Conservation (phyloP, 257 asterid genomes). For the Salvia hispanica region DNA sequence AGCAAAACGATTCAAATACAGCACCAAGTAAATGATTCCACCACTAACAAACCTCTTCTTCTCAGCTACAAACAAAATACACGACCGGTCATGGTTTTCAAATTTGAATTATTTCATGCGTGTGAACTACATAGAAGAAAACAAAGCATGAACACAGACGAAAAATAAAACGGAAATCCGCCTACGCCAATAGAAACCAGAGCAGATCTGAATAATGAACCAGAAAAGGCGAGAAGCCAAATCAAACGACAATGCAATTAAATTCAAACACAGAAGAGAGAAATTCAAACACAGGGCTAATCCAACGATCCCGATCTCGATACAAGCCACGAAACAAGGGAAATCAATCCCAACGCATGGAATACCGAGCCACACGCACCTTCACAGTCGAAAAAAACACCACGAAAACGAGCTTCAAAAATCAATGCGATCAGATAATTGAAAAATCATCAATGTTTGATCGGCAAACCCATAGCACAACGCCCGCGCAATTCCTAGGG, state of each 20-base stretch:
- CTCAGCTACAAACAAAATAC: slow-evolving; percentile 15
- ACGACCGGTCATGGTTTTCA: background rate
- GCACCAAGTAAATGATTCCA: slow-evolving; percentile 16
- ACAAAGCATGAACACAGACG: slow-evolving; percentile 17
- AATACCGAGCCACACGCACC: slow-evolving; percentile 28
- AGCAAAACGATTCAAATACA: background rate
- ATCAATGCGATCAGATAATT: slow-evolving; percentile 29
- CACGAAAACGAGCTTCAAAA: background rate
- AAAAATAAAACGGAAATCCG: slow-evolving; percentile 14
- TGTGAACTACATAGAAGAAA: slow-evolving; percentile 32
- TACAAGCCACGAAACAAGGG: background rate
- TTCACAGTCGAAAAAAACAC: slow-evolving; percentile 18
- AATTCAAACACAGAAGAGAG: slow-evolving; percentile 19
- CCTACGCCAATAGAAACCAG: slow-evolving; percentile 23
- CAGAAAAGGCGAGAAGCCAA: slow-evolving; percentile 31
- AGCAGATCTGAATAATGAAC: slow-evolving; percentile 48
- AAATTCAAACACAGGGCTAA: slow-evolving; percentile 18
- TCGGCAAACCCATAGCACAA: slow-evolving; percentile 48
- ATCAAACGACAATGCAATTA: slow-evolving; percentile 28
- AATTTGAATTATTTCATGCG: background rate
- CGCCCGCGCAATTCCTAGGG: slow-evolving; percentile 41
- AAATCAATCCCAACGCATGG: background rate
- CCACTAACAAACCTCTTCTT: slow-evolving; percentile 1
- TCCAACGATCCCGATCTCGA: slow-evolving; percentile 35
- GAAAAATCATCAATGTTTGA: slow-evolving; percentile 35